phyloP scores from a whole-genome alignment of 164 flowering plant species.

The grape (Vitis vinifera) region ASM3070453v1 NC_081821.1:10013501-10014000 shows the following conservation, averaged over 20 bases:
- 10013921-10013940: too few relatives aligned
- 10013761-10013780: constrained; percentile 45
- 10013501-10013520: too few relatives aligned
- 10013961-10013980: too few relatives aligned
- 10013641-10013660: constrained; percentile 35
- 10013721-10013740: constrained; percentile 36
- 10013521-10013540: not conserved
- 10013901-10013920: too few relatives aligned
- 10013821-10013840: too few relatives aligned
- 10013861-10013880: too few relatives aligned
- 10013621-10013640: constrained; percentile 49
- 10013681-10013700: constrained; percentile 23
- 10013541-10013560: constrained; percentile 18
- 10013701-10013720: constrained; percentile 40
- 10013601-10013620: constrained; percentile 45
- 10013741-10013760: constrained; percentile 38
- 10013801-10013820: constrained; percentile 39
- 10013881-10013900: too few relatives aligned
- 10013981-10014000: too few relatives aligned
- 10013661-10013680: constrained; percentile 28
- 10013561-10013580: too few relatives aligned
- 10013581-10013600: constrained; percentile 39
- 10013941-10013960: too few relatives aligned
- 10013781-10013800: constrained; percentile 36
- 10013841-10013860: too few relatives aligned